These are phyloP conservation scores for Solanum corneliomulleri DNA, from an alignment of 257 asterid species.

Conservation along the genomic window DNA sequence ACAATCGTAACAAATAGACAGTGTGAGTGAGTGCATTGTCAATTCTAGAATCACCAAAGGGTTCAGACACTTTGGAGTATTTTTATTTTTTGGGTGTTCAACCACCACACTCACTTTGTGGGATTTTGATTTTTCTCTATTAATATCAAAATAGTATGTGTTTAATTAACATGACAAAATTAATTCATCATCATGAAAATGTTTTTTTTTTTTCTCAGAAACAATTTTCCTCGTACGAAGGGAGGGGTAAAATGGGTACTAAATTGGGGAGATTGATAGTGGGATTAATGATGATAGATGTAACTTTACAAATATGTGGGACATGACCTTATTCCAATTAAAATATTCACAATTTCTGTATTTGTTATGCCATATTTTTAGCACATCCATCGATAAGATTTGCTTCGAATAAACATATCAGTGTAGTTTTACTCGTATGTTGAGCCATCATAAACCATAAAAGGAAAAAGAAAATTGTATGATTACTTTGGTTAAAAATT, in stretches of 20 bases:
- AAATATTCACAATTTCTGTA: neutral
- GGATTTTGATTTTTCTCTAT: neutral
- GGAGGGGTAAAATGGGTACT: neutral
- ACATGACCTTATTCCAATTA: neutral
- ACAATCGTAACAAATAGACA: neutral
- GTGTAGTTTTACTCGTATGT: neutral
- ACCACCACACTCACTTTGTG: neutral
- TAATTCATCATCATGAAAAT: neutral
- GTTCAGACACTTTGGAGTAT: neutral
- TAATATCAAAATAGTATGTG: neutral
- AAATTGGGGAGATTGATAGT: constrained; percentile 16
- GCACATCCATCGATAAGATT: neutral
- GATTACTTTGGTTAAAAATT: neutral
- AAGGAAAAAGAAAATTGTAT: neutral
- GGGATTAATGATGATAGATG: constrained; percentile 32
- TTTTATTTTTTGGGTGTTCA: neutral
- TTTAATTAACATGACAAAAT: neutral
- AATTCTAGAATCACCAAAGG: neutral
- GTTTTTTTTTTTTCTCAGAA: neutral
- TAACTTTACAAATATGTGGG: neutral
- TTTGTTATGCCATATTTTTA: neutral
- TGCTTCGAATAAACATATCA: neutral
- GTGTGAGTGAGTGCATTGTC: neutral
- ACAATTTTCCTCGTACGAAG: neutral
- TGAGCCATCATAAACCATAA: neutral